Base-by-base conservation (phyloP, 2,329 filamentous ascomycete genomes). In the Pseudofabraea citricarpa region DNA sequence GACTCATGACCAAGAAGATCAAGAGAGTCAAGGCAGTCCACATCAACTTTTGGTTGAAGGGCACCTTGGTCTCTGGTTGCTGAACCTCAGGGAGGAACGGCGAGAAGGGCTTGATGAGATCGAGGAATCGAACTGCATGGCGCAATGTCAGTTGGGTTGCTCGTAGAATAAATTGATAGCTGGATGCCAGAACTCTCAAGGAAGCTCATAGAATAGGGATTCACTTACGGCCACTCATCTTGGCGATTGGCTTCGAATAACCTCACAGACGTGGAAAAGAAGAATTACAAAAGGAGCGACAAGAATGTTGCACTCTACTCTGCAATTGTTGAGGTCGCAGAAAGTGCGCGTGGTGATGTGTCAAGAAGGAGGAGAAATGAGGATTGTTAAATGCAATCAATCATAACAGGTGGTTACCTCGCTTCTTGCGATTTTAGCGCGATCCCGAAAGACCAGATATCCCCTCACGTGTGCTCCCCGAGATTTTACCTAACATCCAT, bases 1-100 rank as follows among this genome's bases (percentile, higher is more conserved):
- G 93, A 75, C 90, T 96, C 93, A 98, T 98, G 71, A 98, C 90
- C 79, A 98, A 75, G 82, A 98, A 98, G 74, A 97, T 94, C 69
- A 98, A 77, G 60, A 98, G 81, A 55, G 93, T 97, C 67, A 91
- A 82, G 67, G 85, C 87, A 55, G 87, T 93, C 87, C 87, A 93
- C 87, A 91, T 91, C 75, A 93, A 74, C 78, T 91, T 90, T 72
- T 97, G 93, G 79, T 97, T 94, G 84, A 98, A 98, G 58, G 90
- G 89, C 47, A 95, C 85, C 78, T 96, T 97, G 69, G 90, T 95
- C 75, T 98, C 93, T 59, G 93, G 93, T 65, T 94, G 86, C 75
- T 91, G 87, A 72, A 98, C 93, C 85, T 98, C 93, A 66, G 93
- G 93, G 69, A 98, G 87, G 81, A 97, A 90, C 76, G 93, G 91